A percentile compares a stretch with the other conserved stretches of the same genome.
Conservation (phyloP, 139 green algal genomes). For the Chlorella sp. region DNA sequence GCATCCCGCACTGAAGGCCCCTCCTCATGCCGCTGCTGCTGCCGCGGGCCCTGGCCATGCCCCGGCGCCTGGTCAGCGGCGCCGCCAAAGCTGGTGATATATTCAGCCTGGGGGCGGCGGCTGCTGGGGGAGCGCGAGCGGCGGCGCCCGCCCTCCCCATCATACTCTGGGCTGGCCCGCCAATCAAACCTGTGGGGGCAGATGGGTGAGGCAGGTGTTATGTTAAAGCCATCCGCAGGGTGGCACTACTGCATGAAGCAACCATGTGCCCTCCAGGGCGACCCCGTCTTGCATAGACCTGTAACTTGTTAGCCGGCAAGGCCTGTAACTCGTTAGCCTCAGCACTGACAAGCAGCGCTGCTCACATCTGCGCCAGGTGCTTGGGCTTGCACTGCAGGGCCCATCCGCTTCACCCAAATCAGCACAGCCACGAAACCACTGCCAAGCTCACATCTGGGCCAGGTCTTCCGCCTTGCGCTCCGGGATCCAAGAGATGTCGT, state of each 20-base stretch:
- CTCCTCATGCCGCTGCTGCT: background rate
- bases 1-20: background rate
- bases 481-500: constrained; percentile 35
- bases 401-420: too few relatives aligned
- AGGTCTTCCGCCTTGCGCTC: constrained; percentile 13
- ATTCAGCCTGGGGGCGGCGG: constrained; percentile 28
- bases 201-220: too few relatives aligned
- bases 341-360: too few relatives aligned
- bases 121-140: constrained; percentile 10
- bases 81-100: constrained; percentile 48
- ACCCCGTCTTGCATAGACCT: too few relatives aligned
- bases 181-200: constrained; percentile 20
- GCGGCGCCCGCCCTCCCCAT: background rate
- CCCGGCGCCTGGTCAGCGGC: background rate
- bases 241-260: too few relatives aligned
- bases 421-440: background rate
- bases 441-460: background rate
- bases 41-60: background rate
- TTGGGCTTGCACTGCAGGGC: background rate
- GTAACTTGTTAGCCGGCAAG: too few relatives aligned
- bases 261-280: too few relatives aligned
- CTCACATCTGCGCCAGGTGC: constrained; percentile 13
- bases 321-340: too few relatives aligned
- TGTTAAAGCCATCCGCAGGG: too few relatives aligned
- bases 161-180: constrained; percentile 22